Evolutionary conservation across 1,284 basidiomycete species (phyloP).

Genomic region (Ustilago shanxiensis): DNA sequence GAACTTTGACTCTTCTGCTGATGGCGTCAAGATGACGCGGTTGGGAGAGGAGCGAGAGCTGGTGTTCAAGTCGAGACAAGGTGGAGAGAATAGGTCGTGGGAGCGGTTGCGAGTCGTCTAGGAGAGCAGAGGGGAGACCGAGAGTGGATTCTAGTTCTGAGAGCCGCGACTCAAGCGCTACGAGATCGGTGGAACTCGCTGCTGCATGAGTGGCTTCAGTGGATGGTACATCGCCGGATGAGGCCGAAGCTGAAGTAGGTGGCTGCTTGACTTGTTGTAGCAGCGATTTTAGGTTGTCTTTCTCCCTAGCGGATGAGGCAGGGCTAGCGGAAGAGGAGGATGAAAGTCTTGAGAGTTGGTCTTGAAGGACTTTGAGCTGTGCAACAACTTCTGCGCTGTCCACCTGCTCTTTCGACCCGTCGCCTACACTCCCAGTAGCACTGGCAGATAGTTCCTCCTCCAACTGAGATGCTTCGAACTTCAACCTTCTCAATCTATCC

Average conservation of each 20-base stretch:
- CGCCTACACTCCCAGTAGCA: neutral
- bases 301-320: neutral
- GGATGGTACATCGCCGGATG: neutral
- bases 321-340: neutral
- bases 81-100: conserved; percentile 85
- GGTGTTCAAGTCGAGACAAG: conserved; percentile 83
- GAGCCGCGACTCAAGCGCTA: conserved; percentile 40
- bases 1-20: conserved; percentile 89
- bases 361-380: conserved; percentile 39
- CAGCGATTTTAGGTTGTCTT: conserved; percentile 18
- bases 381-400: conserved; percentile 28
- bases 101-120: conserved; percentile 70
- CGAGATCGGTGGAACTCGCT: conserved; percentile 13
- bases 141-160: conserved; percentile 47
- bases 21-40: conserved; percentile 97
- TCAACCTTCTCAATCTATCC: conserved; percentile 45
- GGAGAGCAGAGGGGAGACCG: conserved; percentile 43
- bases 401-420: conserved; percentile 7
- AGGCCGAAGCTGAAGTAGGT: neutral
- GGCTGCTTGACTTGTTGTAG: conserved; percentile 28
- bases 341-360: conserved; percentile 31
- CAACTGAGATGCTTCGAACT: conserved; percentile 45
- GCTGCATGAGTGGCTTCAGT: neutral
- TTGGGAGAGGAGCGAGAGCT: conserved; percentile 89
- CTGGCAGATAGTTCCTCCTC: conserved; percentile 37